These are phyloP conservation scores for Taiwanofungus camphoratus DNA, from an alignment of 1,284 basidiomycete genomes.

Conservation along the genomic window DNA sequence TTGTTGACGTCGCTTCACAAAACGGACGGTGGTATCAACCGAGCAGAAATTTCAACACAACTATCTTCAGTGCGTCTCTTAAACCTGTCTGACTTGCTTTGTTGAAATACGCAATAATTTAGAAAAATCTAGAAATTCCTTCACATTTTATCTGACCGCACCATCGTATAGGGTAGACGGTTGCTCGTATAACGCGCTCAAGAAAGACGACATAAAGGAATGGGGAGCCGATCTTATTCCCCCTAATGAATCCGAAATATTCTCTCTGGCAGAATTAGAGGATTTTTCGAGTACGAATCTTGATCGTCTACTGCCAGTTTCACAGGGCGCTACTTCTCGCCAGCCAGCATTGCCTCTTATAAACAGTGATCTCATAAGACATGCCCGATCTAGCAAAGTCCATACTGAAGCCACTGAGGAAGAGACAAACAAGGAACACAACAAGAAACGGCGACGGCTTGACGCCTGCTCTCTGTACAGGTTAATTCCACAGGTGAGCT, in stretches of 20 bases:
- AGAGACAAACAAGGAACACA: not conserved
- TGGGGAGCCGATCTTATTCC: constrained; percentile 8
- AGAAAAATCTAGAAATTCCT: too few relatives aligned
- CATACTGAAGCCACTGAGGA: not conserved
- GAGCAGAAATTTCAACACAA: not conserved
- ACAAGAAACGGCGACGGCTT: constrained; percentile 9
- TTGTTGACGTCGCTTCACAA: not conserved
- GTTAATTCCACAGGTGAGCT: constrained; percentile 10
- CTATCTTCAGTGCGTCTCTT: not conserved
- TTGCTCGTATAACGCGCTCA: not conserved
- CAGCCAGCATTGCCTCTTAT: not conserved
- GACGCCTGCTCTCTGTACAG: constrained; percentile 5
- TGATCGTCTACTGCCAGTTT: not conserved
- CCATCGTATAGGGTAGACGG: not conserved
- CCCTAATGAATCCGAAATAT: constrained; percentile 12
- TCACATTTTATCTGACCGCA: not conserved
- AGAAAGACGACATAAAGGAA: constrained; percentile 1
- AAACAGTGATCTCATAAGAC: not conserved
- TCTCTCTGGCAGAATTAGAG: constrained; percentile 12
- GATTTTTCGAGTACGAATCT: constrained; percentile 16
- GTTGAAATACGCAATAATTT: not conserved
- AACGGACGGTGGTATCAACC: not conserved
- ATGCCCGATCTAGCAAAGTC: not conserved
- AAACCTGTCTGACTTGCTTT: not conserved
- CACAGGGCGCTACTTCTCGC: not conserved